Evolutionary conservation across 1,284 basidiomycete genomes (phyloP), one percentile per base, ranked within the genome.

Genomic region (Malassezia sp.): DNA sequence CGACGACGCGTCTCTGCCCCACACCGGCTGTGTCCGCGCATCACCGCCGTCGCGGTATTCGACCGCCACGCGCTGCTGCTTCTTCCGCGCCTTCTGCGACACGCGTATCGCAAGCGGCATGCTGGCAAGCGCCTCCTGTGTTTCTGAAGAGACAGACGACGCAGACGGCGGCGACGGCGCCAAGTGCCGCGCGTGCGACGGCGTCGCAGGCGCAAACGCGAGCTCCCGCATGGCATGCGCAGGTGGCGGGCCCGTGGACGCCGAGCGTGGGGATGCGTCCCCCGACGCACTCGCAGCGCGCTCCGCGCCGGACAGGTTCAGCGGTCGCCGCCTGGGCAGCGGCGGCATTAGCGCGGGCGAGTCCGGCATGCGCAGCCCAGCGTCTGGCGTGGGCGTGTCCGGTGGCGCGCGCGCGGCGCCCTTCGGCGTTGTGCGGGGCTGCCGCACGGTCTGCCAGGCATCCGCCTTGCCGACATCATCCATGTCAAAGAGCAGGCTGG

Each of bases 61-160:
- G n/a, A n/a, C n/a, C n/a, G n/a, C n/a, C n/a, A n/a, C n/a, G n/a
- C 45, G 53, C 43, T 57, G 56, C 41, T 55, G 61, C 24, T 57
- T 59, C 51, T 65, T 64, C 15, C 65, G 50, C 33, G 65, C 63
- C 34, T 63, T 62, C 37, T 67, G 64, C 26, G 62, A 63, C n/a
- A 65, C 42, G 22, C 28, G 42, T 21, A 60, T 53, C 5, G 54
- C 41, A 24, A 49, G 43, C n/a, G 55, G 48, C 22, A 64, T 42
- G 32, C 22, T 55, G 1, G 22, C 18, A 7, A 50, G 37, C 3
- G 42, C 37, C 32, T 30, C 31, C n/a, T 44, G 42, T n/a, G 48
- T 23, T 17, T 40, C 37, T 9, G 37, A 11, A 11, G 42, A 33
- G 33, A 59, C 30, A n/a, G n/a, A n/a, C 12, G 53, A 46, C 33